Percentiles rank a stretch among this genome's conserved stretches.
phyloP scores from a whole-genome alignment of 2,329 filamentous ascomycete genomes.

The Chrysosporium queenslandicum region DNA sequence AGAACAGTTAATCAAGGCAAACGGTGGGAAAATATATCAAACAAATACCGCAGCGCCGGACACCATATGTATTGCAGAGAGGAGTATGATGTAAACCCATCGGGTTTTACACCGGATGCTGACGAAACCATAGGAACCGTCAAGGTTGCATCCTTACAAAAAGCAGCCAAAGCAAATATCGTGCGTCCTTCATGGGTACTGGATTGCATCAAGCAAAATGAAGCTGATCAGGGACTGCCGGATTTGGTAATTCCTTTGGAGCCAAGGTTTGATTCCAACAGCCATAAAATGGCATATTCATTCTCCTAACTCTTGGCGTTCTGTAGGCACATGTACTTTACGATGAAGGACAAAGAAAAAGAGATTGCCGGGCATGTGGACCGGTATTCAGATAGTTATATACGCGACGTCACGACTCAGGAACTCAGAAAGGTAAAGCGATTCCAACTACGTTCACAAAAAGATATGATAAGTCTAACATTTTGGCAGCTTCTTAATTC shows the following conservation, averaged over 20 bases:
- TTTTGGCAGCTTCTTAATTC: slow-evolving; percentile 30
- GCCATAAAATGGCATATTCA: slow-evolving; percentile 17
- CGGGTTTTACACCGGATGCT: neutral
- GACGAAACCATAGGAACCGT: slow-evolving; percentile 43
- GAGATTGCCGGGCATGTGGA: slow-evolving; percentile 58
- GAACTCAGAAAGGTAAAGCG: slow-evolving; percentile 47
- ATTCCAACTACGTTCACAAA: neutral
- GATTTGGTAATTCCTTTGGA: slow-evolving; percentile 57
- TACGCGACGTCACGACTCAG: slow-evolving; percentile 54
- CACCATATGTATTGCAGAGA: slow-evolving; percentile 69
- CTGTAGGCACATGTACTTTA: slow-evolving; percentile 61
- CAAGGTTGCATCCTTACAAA: slow-evolving; percentile 74
- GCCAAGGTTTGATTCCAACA: slow-evolving; percentile 30
- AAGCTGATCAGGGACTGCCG: slow-evolving; percentile 44
- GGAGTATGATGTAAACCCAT: slow-evolving; percentile 40
- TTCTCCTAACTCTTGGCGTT: neutral
- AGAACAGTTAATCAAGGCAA: slow-evolving; percentile 68
- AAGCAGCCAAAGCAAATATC: slow-evolving; percentile 59
- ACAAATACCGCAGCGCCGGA: slow-evolving; percentile 51
- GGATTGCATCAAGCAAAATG: slow-evolving; percentile 60
- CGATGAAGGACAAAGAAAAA: slow-evolving; percentile 46
- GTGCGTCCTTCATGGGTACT: slow-evolving; percentile 72
- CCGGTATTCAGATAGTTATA: slow-evolving; percentile 71
- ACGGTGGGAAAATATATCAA: slow-evolving; percentile 73
- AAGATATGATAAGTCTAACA: neutral